phyloP scores from a whole-genome alignment of 805 yeast genomes.

The Kodamaea restingae region DNA sequence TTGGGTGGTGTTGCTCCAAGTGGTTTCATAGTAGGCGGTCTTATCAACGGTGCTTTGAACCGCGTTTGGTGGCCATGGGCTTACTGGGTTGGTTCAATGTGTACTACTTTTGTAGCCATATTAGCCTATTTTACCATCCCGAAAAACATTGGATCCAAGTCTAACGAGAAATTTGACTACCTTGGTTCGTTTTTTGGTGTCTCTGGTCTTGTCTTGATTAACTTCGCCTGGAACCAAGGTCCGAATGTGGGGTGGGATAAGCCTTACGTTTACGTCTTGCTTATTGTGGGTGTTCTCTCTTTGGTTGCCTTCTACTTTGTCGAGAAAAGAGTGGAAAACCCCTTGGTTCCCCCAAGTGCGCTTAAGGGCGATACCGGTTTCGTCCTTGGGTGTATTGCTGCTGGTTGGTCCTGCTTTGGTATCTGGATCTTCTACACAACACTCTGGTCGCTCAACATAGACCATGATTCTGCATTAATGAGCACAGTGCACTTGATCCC shows the following conservation, averaged over 20 bases:
- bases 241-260: constrained; percentile 19
- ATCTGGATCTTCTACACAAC: constrained; percentile 16
- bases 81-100: constrained; percentile 27
- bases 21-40: constrained; percentile 29
- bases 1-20: constrained; percentile 35
- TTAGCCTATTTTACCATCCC: constrained; percentile 26
- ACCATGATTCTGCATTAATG: constrained; percentile 10
- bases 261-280: constrained; percentile 16
- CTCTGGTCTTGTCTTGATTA: constrained; percentile 15
- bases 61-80: constrained; percentile 36
- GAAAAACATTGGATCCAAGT: constrained; percentile 18
- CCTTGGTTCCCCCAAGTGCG: constrained; percentile 13
- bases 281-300: constrained; percentile 15
- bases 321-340: constrained; percentile 11
- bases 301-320: constrained; percentile 11
- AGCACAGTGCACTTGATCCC: constrained; percentile 21
- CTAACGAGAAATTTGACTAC: constrained; percentile 21
- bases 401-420: constrained; percentile 20
- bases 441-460: constrained; percentile 14
- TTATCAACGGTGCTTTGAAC: constrained; percentile 24
- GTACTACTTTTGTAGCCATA: constrained; percentile 14
- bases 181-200: constrained; percentile 20
- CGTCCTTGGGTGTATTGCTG: constrained; percentile 17
- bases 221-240: constrained; percentile 20
- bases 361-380: constrained; percentile 16